Percentiles rank a stretch among this genome's conserved stretches.
These are phyloP conservation scores for Eucalyptus regnans DNA, from an alignment of 345 rosid genomes.

Conservation along the genomic window DNA sequence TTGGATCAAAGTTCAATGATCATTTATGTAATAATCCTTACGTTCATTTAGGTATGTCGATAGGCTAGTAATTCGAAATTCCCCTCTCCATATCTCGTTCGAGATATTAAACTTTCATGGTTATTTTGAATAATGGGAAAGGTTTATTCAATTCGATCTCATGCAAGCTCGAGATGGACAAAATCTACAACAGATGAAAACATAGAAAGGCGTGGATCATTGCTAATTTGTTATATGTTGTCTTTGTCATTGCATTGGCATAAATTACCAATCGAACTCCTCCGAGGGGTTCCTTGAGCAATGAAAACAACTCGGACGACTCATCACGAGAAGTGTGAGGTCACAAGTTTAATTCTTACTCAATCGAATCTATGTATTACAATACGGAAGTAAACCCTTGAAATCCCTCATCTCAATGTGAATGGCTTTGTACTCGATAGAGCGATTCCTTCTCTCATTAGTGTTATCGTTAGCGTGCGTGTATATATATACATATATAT, in stretches of 20 bases:
- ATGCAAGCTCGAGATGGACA: not conserved
- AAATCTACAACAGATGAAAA: not conserved
- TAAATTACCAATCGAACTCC: not conserved
- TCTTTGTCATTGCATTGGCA: not conserved
- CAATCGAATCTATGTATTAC: not conserved
- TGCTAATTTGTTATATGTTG: not conserved
- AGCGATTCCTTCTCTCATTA: not conserved
- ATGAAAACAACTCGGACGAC: not conserved
- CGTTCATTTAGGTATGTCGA: not conserved
- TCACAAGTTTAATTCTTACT: not conserved
- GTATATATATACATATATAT: no score
- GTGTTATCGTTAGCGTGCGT: not conserved
- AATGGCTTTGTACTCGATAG: no score
- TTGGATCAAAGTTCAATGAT: not conserved
- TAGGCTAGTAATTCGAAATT: not conserved
- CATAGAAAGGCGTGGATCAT: not conserved
- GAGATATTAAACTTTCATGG: not conserved
- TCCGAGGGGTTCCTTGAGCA: not conserved
- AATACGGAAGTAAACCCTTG: accelerated
- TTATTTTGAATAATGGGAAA: not conserved
- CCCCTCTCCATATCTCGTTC: not conserved
- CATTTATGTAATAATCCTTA: not conserved
- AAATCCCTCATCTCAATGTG: no score
- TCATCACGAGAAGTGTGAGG: not conserved
- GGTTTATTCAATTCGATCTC: not conserved